Conservation (phyloP, 805 yeast species). For the Wickerhamomyces sydowiorum region DNA sequence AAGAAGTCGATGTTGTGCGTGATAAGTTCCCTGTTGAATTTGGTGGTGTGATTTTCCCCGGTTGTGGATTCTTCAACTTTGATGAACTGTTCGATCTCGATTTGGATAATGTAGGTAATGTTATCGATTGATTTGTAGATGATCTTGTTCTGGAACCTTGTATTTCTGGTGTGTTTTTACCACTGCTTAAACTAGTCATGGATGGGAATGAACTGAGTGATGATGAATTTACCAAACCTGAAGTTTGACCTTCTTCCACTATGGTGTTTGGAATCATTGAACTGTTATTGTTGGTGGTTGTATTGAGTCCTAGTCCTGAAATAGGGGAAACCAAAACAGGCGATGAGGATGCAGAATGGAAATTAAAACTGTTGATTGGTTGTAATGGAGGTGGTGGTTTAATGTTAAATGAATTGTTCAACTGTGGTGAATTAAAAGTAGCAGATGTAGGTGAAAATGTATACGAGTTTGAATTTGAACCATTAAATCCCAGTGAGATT, state of each 20-base stretch:
- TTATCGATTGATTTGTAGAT: background rate
- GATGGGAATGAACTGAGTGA: constrained; percentile 20
- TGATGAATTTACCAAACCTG: background rate
- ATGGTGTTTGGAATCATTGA: constrained; percentile 10
- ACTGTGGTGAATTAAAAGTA: too few relatives aligned
- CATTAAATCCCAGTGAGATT: constrained; percentile 17
- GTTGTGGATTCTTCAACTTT: constrained; percentile 2
- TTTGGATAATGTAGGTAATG: constrained; percentile 6
- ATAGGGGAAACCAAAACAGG: constrained; percentile 22
- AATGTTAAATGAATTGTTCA: constrained; percentile 6
- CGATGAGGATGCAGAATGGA: constrained; percentile 11
- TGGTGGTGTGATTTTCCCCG: constrained; percentile 6
- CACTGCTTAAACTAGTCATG: constrained; percentile 14
- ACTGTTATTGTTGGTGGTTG: background rate
- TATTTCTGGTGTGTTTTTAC: constrained; percentile 3
- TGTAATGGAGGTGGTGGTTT: constrained; percentile 12
- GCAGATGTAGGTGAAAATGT: constrained; percentile 18
- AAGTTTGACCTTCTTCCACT: constrained; percentile 10
- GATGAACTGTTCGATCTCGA: constrained; percentile 10
- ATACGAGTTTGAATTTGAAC: constrained; percentile 19
- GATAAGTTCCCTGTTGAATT: constrained; percentile 2
- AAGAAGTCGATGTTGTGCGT: constrained; percentile 1
- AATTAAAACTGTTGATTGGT: background rate
- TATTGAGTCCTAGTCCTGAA: background rate
- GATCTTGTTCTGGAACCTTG: background rate